phyloP scores from a whole-genome alignment of 768 basidiomycete genomes.

The Russula sp. region DNA sequence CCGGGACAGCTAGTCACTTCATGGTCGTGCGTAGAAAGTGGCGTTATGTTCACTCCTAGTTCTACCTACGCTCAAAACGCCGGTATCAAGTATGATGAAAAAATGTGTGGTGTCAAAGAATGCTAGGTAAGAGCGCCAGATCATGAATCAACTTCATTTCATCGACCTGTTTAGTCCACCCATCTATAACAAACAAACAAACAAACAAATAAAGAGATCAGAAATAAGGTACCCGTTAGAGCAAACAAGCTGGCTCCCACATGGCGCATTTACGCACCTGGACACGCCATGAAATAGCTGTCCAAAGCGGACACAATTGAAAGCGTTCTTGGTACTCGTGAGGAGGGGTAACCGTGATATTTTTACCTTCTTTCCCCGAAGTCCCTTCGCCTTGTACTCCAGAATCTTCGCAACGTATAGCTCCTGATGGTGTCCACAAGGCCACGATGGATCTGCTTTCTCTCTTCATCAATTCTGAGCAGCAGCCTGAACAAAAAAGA shows the following conservation, averaged over 20 bases:
- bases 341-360: slow-evolving; percentile 79
- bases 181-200: slow-evolving; percentile 37
- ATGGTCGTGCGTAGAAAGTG: neutral
- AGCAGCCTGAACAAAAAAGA: slow-evolving; percentile 58
- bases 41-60: too few species aligned
- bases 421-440: slow-evolving; percentile 85
- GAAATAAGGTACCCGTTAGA: too few species aligned
- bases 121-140: slow-evolving; percentile 31
- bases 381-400: slow-evolving; percentile 81
- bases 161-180: slow-evolving; percentile 41
- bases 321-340: slow-evolving; percentile 78
- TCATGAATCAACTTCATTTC: slow-evolving; percentile 35
- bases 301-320: slow-evolving; percentile 65
- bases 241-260: too few species aligned
- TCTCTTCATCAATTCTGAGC: slow-evolving; percentile 63
- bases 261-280: slow-evolving; percentile 47
- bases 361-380: slow-evolving; percentile 53
- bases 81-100: neutral
- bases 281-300: slow-evolving; percentile 71
- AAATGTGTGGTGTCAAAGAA: slow-evolving; percentile 30
- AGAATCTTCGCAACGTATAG: slow-evolving; percentile 84
- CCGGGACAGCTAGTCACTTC: too few species aligned
- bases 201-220: too few species aligned
- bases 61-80: neutral
- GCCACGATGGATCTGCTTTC: too few species aligned